A percentile compares a stretch with the other conserved stretches of the same genome.
phyloP scores from a whole-genome alignment of 2,329 filamentous ascomycete genomes.

The Rutstroemia sp. region DNA sequence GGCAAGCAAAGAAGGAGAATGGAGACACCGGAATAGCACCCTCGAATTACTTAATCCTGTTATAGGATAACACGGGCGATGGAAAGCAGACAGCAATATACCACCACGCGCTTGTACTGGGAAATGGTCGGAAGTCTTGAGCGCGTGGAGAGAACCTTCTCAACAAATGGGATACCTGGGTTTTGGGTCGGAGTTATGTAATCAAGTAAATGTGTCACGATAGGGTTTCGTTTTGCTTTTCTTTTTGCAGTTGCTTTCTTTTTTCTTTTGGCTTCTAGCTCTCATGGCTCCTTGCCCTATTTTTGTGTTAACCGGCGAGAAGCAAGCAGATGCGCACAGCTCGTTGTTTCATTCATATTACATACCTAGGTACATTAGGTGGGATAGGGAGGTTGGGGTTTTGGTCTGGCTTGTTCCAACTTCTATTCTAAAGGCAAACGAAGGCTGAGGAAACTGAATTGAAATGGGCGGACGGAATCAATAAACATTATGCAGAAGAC shows the following conservation, averaged over 20 bases:
- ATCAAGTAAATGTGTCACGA: slow-evolving; percentile 16
- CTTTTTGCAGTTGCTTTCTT: neutral
- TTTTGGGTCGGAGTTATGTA: slow-evolving; percentile 13
- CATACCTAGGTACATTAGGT: too few species aligned
- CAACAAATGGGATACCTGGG: slow-evolving; percentile 9
- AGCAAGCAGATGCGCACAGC: too few species aligned
- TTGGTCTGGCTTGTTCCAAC: too few species aligned
- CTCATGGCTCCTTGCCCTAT: neutral
- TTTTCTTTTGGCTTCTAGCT: neutral
- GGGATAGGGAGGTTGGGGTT: too few species aligned
- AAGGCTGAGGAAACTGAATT: too few species aligned
- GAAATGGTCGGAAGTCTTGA: slow-evolving; percentile 6
- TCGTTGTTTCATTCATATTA: too few species aligned
- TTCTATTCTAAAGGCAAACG: too few species aligned
- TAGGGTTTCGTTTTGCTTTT: slow-evolving; percentile 7
- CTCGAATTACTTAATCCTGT: slow-evolving; percentile 78
- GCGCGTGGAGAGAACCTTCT: neutral
- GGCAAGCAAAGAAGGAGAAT: slow-evolving; percentile 92
- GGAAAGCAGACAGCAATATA: slow-evolving; percentile 1
- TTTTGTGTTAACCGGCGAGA: too few species aligned
- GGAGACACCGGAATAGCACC: slow-evolving; percentile 89
- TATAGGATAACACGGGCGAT: slow-evolving; percentile 38
- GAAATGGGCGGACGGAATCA: too few species aligned
- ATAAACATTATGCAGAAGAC: too few species aligned
- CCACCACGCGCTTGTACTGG: slow-evolving; percentile 6